Base-by-base conservation (phyloP, 2,329 filamentous ascomycete species). In the Ceratocystis ficicola region DNA sequence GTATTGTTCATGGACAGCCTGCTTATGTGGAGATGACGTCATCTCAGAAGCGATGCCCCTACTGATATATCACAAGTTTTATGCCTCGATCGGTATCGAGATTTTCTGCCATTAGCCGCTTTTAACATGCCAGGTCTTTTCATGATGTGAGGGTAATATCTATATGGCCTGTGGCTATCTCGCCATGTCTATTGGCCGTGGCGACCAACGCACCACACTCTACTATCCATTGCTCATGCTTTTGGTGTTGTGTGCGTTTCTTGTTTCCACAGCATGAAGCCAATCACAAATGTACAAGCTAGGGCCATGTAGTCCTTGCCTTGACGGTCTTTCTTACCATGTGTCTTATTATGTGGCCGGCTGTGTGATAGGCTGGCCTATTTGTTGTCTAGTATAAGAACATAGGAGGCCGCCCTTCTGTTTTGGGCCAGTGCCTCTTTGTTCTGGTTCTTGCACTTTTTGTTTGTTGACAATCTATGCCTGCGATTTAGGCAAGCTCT, bases 281-380 rank as follows among this genome's bases (percentile, higher is more conserved):
- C 55, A 59, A 30, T 59, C 30, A 36, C n/a, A 59, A 7, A 36
- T 36, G 55, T 36, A 36, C 55, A 59, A 36, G 55, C 25, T 59
- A 6, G 55, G 28, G 17, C 55, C 55, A 36, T 59, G 28, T 17
- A 32, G 55, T 2, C 55, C 55, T 15, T 36, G 17, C 22, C 30
- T 36, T 59, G 28, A 59, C n/a, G 4, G 30, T 32, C 30, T 32
- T 7, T 32, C 30, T 32, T 32, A 7, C 30, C 5, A 32, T 7
- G 30, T n/a, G 17, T 6, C 30, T 20, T 8, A 12, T 8, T 36
- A 28, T 59, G 55, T 36, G 55, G 20, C 36, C 28, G 25, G 22
- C 3, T 28, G 48, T 52, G n/a, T 52, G 22, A 28, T 52, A 52
- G 48, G 48, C 15, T 22, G 22, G 7, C 28, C 22, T n/a, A 7